phyloP scores from a whole-genome alignment of 2,329 filamentous ascomycete genomes.

The Hyphodiscus sp. region DNA sequence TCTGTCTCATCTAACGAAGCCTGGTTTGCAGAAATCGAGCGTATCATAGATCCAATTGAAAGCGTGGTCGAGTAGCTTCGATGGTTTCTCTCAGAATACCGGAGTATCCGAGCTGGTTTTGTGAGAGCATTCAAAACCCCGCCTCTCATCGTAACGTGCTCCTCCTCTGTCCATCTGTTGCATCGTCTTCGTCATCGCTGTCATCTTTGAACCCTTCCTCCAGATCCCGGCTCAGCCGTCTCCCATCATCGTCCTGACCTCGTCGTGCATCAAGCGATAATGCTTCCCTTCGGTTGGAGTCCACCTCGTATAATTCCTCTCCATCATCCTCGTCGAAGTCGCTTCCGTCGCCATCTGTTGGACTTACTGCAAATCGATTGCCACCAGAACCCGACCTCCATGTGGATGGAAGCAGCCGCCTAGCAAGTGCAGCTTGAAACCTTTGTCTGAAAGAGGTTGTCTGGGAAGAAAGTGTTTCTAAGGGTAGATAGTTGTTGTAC shows the following conservation, averaged over 20 bases:
- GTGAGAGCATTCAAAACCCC: neutral
- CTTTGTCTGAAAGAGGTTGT: constrained; percentile 49
- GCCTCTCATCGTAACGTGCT: constrained; percentile 7
- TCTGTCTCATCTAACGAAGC: neutral
- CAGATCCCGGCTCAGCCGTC: constrained; percentile 70
- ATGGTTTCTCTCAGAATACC: neutral
- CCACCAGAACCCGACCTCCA: constrained; percentile 41
- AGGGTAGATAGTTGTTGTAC: constrained; percentile 68
- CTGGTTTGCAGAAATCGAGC: neutral
- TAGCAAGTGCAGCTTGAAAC: constrained; percentile 36
- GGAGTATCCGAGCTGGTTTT: neutral
- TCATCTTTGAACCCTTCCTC: constrained; percentile 72
- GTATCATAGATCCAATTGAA: neutral
- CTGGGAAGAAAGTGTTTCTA: constrained; percentile 55
- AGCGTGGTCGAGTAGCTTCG: neutral
- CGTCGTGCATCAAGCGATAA: constrained; percentile 30
- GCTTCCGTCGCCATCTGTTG: constrained; percentile 38
- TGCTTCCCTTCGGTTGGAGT: constrained; percentile 38
- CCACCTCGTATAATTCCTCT: constrained; percentile 60
- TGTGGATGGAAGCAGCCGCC: constrained; percentile 39
- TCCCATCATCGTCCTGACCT: constrained; percentile 40
- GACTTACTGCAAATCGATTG: constrained; percentile 33
- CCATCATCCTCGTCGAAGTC: constrained; percentile 61
- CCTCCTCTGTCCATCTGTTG: constrained; percentile 3
- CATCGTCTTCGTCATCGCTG: constrained; percentile 51